These are phyloP conservation scores for Trichocladium uniseriatum DNA, from an alignment of 495 filamentous ascomycete species.

Conservation along the genomic window DNA sequence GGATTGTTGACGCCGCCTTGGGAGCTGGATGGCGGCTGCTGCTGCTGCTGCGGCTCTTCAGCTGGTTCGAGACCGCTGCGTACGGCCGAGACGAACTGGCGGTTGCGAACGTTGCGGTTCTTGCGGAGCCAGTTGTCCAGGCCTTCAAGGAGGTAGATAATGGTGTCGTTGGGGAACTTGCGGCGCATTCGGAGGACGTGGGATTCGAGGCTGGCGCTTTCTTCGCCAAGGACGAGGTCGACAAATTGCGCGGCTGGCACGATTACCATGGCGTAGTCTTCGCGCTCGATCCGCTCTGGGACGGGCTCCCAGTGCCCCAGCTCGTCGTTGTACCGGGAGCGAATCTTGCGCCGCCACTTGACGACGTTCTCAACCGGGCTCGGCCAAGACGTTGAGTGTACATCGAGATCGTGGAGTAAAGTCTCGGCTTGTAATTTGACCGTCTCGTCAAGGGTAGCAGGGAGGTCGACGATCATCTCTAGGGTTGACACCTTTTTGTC, in stretches of 20 bases:
- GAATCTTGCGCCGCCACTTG: constrained; percentile 66
- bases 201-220: constrained; percentile 43
- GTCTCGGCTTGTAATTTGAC: constrained; percentile 51
- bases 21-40: constrained; percentile 8
- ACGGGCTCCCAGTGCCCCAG: constrained; percentile 60
- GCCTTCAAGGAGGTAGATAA: constrained; percentile 74
- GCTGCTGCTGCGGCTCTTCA: constrained; percentile 10
- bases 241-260: constrained; percentile 61
- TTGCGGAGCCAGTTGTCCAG: constrained; percentile 58
- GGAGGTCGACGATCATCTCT: constrained; percentile 81
- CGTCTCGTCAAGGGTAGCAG: constrained; percentile 43
- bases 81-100: constrained; percentile 57
- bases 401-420: constrained; percentile 36
- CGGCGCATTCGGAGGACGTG: constrained; percentile 51
- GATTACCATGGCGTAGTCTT: constrained; percentile 60
- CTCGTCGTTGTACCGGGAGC: constrained; percentile 51
- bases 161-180: constrained; percentile 42
- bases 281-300: constrained; percentile 45
- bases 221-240: constrained; percentile 42
- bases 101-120: constrained; percentile 57
- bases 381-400: constrained; percentile 34
- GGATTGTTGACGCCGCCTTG: too few relatives aligned
- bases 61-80: constrained; percentile 38
- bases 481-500: constrained; percentile 66
- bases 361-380: constrained; percentile 51